Evolutionary conservation across 1,284 basidiomycete species (phyloP), one percentile per base, ranked within the genome.

Genomic region (Leccinum pachyderme): DNA sequence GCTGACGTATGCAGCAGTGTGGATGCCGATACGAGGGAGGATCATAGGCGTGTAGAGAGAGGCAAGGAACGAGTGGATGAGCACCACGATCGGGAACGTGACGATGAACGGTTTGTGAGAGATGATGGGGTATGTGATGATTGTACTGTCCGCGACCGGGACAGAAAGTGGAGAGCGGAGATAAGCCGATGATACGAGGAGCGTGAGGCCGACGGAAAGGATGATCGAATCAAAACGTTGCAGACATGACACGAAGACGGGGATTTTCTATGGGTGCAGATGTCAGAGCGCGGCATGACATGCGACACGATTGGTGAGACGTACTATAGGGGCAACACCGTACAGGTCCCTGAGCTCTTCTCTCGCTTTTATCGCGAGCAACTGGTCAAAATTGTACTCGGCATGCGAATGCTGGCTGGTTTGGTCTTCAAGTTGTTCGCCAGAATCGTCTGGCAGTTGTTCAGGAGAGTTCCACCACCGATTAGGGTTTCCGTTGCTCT

Each of bases 291-390:
- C 2, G 39, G 5, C 22, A 37, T 9, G 12, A 22, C 15, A 22
- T 13, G 28, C 6, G 29, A 24, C 7, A 35, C 7, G 13, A 35
- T 4, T 4, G 32, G 35, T 5, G 7, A 31, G 41, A 59, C 59
- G 32, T 53, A 90, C 88, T 49, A 91, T 83, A 37, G 86, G 77
- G 15, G 89, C 84, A 27, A 86, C 67, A 1, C 89, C 89, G 64
- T 88, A 91, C 4, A 89, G 75, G 47, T 83, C 82, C 65, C 91
- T 89, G 47, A 91, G 70, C 54, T 91, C 89, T 64, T 88, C 85
- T 43, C 88, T 73, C 28, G 76, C 77, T 62, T 83, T 84, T 51
- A 88, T 64, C 7, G 77, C 73, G 37, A 88, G 70, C 33, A 91
- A 70, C 64, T 81, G 73, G 47, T 88, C 83, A 32, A 90, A 72